Evolutionary conservation across 192 early-diverging fungal genomes (phyloP).

Genomic region (Gigaspora rosea): DNA sequence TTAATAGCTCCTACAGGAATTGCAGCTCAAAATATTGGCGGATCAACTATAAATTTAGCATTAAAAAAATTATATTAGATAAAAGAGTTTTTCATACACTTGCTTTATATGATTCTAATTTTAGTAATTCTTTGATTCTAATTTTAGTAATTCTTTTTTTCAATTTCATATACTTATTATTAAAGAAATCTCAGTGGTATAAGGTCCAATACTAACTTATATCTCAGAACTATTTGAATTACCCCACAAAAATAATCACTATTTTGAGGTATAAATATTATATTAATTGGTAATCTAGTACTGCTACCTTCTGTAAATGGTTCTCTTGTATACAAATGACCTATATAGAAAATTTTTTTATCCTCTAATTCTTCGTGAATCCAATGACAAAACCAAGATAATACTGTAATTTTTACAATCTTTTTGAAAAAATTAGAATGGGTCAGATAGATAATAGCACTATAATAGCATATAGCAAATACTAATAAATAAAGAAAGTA

Average conservation of each 20-base stretch:
- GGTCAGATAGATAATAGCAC: no score
- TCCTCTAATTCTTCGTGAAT: no score
- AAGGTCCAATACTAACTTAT: neutral
- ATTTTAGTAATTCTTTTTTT: neutral
- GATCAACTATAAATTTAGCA: conserved; percentile 3
- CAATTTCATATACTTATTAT: conserved; percentile 10
- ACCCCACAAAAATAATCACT: neutral
- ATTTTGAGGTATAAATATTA: neutral
- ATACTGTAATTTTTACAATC: no score
- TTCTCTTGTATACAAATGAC: no score
- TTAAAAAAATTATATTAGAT: neutral
- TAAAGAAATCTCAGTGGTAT: conserved; percentile 14
- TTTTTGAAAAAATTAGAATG: no score
- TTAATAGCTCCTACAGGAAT: conserved; percentile 25
- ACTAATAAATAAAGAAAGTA: no score
- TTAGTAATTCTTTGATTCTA: neutral
- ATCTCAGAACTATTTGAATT: neutral
- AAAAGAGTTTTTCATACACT: neutral
- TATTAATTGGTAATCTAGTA: no score
- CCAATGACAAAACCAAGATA: no score
- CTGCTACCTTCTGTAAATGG: no score
- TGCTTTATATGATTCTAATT: neutral
- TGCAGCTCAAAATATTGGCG: conserved; percentile 28
- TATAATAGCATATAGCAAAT: no score
- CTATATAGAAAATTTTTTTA: no score